Percentiles rank a stretch among this genome's conserved stretches.
Evolutionary conservation across 2,329 filamentous ascomycete genomes (phyloP).

Genomic region (Lomentospora prolificans): DNA sequence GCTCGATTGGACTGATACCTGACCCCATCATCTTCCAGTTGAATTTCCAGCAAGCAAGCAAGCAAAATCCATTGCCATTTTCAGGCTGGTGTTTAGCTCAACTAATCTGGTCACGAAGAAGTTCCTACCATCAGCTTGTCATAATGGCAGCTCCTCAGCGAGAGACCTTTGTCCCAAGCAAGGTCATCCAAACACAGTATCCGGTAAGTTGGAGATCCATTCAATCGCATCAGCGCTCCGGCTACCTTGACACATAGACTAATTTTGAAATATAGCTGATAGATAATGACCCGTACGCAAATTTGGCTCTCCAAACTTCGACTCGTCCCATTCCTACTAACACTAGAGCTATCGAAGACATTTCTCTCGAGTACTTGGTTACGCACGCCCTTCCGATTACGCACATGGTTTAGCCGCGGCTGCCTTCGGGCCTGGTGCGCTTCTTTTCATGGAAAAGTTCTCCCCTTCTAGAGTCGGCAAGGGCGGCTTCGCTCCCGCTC

Average conservation of each 20-base stretch:
- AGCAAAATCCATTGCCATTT: too few species aligned
- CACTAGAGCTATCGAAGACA: constrained; percentile 47
- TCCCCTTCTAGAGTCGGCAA: constrained; percentile 77
- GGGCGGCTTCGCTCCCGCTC: constrained; percentile 70
- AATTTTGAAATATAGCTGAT: constrained; percentile 61
- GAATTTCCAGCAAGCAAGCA: too few species aligned
- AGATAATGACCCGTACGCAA: constrained; percentile 90
- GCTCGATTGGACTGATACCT: background rate
- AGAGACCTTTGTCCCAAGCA: constrained; percentile 36
- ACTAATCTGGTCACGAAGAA: too few species aligned
- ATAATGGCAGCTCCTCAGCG: constrained; percentile 8
- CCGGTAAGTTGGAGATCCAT: constrained; percentile 60
- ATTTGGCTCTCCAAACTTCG: background rate
- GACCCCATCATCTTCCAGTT: too few species aligned
- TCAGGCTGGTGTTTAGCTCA: too few species aligned
- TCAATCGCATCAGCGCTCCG: background rate
- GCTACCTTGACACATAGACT: constrained; percentile 8
- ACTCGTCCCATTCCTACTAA: constrained; percentile 8
- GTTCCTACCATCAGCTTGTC: too few species aligned
- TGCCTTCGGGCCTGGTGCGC: constrained; percentile 61
- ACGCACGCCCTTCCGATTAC: constrained; percentile 82
- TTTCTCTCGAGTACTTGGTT: constrained; percentile 78
- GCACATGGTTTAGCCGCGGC: constrained; percentile 57
- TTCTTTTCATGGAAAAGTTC: constrained; percentile 73
- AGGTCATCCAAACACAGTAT: constrained; percentile 72